Evolutionary conservation across 2,329 filamentous ascomycete species (phyloP).

Genomic region (Diplodia mutila): DNA sequence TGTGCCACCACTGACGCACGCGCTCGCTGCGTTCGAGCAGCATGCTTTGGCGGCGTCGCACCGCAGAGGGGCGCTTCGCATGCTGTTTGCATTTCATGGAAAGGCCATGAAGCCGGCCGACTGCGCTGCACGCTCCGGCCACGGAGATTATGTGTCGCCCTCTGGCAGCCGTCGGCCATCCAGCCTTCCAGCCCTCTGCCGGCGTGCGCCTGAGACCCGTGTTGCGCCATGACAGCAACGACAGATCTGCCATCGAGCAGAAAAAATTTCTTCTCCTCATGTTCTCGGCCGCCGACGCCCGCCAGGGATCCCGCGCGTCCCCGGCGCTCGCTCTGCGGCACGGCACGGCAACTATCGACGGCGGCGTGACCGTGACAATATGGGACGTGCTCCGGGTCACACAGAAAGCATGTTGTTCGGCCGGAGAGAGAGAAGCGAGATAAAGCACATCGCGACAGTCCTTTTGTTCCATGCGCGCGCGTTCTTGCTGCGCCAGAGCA

Average conservation of each 20-base stretch:
- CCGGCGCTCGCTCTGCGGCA: neutral
- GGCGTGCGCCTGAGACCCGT: conserved; percentile 1
- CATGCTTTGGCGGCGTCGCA: conserved; percentile 5
- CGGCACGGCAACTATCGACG: neutral
- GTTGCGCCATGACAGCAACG: conserved; percentile 2
- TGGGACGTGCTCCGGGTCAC: conserved; percentile 5
- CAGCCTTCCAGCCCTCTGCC: conserved; percentile 12
- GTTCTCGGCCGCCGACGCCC: neutral
- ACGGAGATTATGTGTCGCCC: conserved; percentile 6
- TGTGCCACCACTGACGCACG: conserved; percentile 10
- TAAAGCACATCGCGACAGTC: neutral
- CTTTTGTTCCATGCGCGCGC: neutral
- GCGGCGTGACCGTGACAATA: conserved; percentile 2
- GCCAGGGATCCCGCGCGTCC: neutral
- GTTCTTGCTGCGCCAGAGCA: neutral
- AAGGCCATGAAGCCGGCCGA: neutral
- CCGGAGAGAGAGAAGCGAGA: conserved; percentile 4
- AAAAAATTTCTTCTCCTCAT: neutral
- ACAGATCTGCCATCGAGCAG: neutral
- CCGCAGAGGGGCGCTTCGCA: neutral
- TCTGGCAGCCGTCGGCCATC: neutral
- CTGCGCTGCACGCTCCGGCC: conserved; percentile 1
- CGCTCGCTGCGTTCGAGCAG: conserved; percentile 4
- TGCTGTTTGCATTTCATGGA: conserved; percentile 16
- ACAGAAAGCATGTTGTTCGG: neutral